A percentile compares a stretch with the other conserved stretches of the same genome.
phyloP scores from a whole-genome alignment of 192 early-diverging fungal species.

The Gamsiella multidivaricata region DNA sequence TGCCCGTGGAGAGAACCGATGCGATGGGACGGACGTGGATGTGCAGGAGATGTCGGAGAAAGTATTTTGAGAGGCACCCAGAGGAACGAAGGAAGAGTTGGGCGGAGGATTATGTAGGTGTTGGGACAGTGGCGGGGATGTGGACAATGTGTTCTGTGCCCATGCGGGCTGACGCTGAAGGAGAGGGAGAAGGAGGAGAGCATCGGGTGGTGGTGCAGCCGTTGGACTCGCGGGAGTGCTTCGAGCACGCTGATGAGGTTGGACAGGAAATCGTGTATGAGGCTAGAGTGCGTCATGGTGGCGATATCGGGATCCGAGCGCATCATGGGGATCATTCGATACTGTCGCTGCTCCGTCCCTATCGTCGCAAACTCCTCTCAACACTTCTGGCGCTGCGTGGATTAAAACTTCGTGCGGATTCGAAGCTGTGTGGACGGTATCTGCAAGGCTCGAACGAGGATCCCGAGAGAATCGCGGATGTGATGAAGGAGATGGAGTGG shows the following conservation, averaged over 20 bases:
- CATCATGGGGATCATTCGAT: not conserved
- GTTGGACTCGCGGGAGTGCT: not conserved
- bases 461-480: slow-evolving; percentile 3
- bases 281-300: slow-evolving; percentile 6
- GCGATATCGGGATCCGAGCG: slow-evolving; percentile 13
- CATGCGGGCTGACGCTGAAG: not conserved
- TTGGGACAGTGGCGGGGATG: not conserved
- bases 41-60: slow-evolving; percentile 14
- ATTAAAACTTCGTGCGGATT: slow-evolving; percentile 5
- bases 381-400: slow-evolving; percentile 2
- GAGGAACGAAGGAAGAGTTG: not conserved
- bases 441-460: slow-evolving; percentile 5
- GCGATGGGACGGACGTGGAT: slow-evolving; percentile 9
- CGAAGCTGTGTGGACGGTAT: slow-evolving; percentile 13
- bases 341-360: not conserved
- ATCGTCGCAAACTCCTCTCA: not conserved
- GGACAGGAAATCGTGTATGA: not conserved
- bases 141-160: not conserved
- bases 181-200: too few relatives aligned
- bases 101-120: not conserved
- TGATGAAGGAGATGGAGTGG: slow-evolving; percentile 29
- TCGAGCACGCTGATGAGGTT: not conserved
- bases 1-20: slow-evolving; percentile 10
- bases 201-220: too few relatives aligned
- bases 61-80: not conserved